Conservation (phyloP, 2,329 filamentous ascomycete species). For the Rhynchosporium agropyri region DNA sequence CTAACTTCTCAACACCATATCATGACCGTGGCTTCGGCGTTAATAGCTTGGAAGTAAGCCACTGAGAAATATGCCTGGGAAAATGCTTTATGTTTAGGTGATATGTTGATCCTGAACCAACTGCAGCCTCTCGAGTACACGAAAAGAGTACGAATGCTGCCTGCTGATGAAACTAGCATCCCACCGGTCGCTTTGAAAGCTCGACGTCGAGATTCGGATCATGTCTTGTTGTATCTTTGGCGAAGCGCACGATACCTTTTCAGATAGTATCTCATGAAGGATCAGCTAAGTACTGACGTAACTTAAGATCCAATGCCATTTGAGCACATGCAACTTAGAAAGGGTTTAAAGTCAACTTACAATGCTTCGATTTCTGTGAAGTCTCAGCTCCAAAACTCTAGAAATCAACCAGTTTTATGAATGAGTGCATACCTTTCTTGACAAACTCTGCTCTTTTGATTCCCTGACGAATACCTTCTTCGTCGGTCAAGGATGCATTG, state of each 20-base stretch:
- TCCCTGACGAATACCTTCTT: constrained; percentile 73
- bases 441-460: constrained; percentile 84
- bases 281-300: constrained; percentile 25
- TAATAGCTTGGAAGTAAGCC: no score
- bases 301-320: background rate
- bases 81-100: no score
- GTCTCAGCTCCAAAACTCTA: background rate
- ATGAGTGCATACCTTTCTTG: constrained; percentile 70
- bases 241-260: constrained; percentile 86
- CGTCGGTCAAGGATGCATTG: constrained; percentile 70
- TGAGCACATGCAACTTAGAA: background rate
- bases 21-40: no score
- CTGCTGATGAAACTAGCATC: background rate
- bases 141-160: background rate
- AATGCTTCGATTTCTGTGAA: constrained; percentile 83
- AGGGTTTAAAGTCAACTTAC: constrained; percentile 59
- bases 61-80: no score
- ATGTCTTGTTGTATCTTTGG: constrained; percentile 65
- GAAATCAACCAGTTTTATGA: background rate
- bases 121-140: background rate
- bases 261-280: constrained; percentile 73
- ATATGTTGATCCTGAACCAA: no score
- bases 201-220: background rate
- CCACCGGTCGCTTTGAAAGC: background rate
- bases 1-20: no score